These are phyloP conservation scores for Starmera caribaea DNA, from an alignment of 805 yeast genomes.

Conservation along the genomic window DNA sequence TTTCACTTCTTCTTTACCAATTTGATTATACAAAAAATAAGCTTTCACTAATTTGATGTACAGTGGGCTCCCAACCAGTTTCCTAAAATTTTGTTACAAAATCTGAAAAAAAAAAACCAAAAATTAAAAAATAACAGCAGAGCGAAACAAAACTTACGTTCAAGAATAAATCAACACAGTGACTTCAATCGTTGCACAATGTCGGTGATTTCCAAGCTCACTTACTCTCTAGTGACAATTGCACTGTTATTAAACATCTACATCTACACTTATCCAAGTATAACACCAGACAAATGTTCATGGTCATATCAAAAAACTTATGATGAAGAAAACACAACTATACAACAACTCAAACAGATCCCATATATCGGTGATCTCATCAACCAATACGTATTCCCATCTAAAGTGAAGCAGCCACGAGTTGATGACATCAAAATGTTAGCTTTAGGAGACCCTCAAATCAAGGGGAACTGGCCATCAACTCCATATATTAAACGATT, in stretches of 20 bases:
- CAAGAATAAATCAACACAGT: background rate
- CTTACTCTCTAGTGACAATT: conserved; percentile 16
- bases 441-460: conserved; percentile 95
- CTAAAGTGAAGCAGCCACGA: conserved; percentile 6
- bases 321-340: conserved; percentile 2
- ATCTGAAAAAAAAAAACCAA: too few relatives aligned
- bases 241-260: conserved; percentile 48
- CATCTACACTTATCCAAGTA: conserved; percentile 69
- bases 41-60: too few relatives aligned
- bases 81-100: too few relatives aligned
- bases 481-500: conserved; percentile 65
- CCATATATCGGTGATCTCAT: conserved; percentile 15
- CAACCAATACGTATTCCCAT: conserved; percentile 19
- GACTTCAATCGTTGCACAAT: conserved; percentile 1
- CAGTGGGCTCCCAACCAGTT: too few relatives aligned
- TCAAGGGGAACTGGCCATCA: conserved; percentile 73
- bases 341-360: conserved; percentile 5
- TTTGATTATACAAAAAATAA: too few relatives aligned
- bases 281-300: conserved; percentile 43
- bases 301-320: conserved; percentile 36
- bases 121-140: background rate
- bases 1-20: too few relatives aligned
- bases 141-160: background rate
- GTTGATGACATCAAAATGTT: conserved; percentile 50
- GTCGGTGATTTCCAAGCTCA: conserved; percentile 15